Evolutionary conservation across 345 rosid genomes (phyloP).

Genomic region (Eucalyptus virginea): DNA sequence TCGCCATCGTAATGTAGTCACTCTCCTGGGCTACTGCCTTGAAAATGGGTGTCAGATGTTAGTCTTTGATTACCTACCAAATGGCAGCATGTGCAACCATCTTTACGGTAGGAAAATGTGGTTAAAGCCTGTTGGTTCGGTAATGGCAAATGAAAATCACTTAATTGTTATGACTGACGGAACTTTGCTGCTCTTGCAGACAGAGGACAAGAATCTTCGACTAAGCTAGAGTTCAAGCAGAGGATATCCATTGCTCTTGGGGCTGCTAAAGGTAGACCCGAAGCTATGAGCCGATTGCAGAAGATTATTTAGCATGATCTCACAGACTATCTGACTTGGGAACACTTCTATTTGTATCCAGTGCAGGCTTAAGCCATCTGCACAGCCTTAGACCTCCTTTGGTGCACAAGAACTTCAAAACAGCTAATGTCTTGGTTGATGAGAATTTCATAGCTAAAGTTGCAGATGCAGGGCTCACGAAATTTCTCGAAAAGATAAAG

Average conservation of each 20-base stretch:
- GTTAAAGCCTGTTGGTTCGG: neutral
- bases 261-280: constrained; percentile 54
- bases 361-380: constrained; percentile 51
- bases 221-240: constrained; percentile 49
- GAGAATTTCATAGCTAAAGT: constrained; percentile 53
- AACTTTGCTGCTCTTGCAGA: constrained; percentile 8
- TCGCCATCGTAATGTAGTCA: constrained; percentile 46
- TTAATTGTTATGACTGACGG: neutral
- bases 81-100: constrained; percentile 50
- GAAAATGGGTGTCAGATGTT: constrained; percentile 41
- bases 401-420: constrained; percentile 60
- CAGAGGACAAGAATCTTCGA: constrained; percentile 15
- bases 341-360: neutral
- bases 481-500: constrained; percentile 21
- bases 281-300: neutral
- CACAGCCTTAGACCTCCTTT: constrained; percentile 46
- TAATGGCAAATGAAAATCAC: neutral
- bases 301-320: neutral
- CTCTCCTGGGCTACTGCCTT: constrained; percentile 50
- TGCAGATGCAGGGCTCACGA: constrained; percentile 37
- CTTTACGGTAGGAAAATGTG: constrained; percentile 23
- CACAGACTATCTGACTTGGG: neutral
- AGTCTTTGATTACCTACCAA: constrained; percentile 52
- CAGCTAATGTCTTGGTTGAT: constrained; percentile 61
- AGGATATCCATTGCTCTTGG: constrained; percentile 53